These are phyloP conservation scores for Hibiscus trionum DNA, from an alignment of 345 rosid genomes.

Conservation along the genomic window DNA sequence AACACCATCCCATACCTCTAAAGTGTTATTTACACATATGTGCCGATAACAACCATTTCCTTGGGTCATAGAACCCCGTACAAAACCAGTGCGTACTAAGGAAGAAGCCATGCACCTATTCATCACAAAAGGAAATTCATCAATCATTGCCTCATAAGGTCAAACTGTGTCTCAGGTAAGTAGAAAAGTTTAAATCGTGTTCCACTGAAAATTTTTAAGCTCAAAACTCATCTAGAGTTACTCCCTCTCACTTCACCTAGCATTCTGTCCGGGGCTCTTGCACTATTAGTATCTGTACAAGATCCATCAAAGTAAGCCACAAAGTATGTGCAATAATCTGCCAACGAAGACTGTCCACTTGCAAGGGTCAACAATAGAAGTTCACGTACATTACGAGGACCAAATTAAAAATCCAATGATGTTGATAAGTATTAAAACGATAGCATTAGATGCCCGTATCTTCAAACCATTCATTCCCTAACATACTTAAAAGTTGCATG, in stretches of 20 bases:
- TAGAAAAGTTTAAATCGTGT: neutral
- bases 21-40: constrained; percentile 64
- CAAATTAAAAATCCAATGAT: neutral
- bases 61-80: constrained; percentile 82
- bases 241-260: constrained; percentile 96
- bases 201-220: neutral
- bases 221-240: constrained; percentile 60
- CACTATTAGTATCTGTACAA: constrained; percentile 87
- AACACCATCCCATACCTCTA: constrained; percentile 55
- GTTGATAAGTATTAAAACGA: neutral
- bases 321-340: constrained; percentile 95
- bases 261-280: constrained; percentile 95
- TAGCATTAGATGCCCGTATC: neutral
- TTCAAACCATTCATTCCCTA: neutral
- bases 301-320: constrained; percentile 99
- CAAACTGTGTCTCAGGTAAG: neutral
- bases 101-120: constrained; percentile 95
- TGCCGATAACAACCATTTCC: constrained; percentile 99
- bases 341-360: constrained; percentile 97
- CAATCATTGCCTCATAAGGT: constrained; percentile 10
- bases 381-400: neutral
- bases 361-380: constrained; percentile 22
- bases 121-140: constrained; percentile 14
- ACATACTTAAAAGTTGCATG: neutral
- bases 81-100: constrained; percentile 87